Evolutionary conservation across 306 rosid genomes (phyloP).

Genomic region (Arachis hypogaea): DNA sequence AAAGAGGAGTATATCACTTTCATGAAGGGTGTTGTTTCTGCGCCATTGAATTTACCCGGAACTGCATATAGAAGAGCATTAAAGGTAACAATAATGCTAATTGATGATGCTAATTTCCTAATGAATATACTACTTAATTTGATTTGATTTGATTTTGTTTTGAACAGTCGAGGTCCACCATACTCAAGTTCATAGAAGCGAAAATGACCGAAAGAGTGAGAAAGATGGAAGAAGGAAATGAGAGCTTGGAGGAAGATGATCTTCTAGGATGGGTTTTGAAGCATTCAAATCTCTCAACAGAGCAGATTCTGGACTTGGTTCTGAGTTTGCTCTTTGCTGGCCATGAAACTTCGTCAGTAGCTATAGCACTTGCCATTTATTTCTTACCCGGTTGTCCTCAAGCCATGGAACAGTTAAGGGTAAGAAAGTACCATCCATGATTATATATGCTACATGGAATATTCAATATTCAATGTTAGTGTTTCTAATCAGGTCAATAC

Average conservation of each 20-base stretch:
- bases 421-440: conserved; percentile 30
- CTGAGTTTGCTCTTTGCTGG: conserved; percentile 94
- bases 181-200: conserved; percentile 77
- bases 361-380: conserved; percentile 84
- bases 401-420: conserved; percentile 74
- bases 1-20: conserved; percentile 86
- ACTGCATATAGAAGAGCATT: conserved; percentile 87
- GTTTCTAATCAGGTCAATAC: background rate
- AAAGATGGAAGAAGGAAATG: conserved; percentile 48
- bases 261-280: conserved; percentile 91
- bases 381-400: conserved; percentile 74
- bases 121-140: too few relatives aligned
- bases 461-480: background rate
- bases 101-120: too few relatives aligned
- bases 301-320: conserved; percentile 91
- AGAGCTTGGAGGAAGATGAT: conserved; percentile 66
- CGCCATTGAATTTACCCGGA: conserved; percentile 92
- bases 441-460: background rate
- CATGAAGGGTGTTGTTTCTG: conserved; percentile 93
- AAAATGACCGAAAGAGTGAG: conserved; percentile 67
- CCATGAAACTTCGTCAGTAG: conserved; percentile 93
- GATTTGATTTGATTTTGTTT: background rate
- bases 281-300: conserved; percentile 84
- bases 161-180: conserved; percentile 76
- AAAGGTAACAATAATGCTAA: conserved; percentile 53